Evolutionary conservation across 148 eudicot species (phyloP).

Genomic region (Fallopia convolvulus): DNA sequence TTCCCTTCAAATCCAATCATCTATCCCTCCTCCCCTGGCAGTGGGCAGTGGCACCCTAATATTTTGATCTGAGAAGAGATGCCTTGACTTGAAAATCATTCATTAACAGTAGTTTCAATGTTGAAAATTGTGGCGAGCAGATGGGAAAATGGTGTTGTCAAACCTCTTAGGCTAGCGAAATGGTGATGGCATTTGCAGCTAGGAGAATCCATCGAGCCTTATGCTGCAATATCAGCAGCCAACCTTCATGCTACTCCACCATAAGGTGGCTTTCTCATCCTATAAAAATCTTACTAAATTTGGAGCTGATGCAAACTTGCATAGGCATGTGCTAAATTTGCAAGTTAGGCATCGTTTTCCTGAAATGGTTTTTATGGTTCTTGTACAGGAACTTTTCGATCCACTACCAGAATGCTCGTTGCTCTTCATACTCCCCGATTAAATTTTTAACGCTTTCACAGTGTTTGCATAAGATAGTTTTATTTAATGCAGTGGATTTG

Average conservation of each 20-base stretch:
- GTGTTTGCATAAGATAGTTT: neutral
- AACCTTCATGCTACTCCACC: neutral
- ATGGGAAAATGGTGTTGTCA: neutral
- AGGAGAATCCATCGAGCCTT: constrained; percentile 6
- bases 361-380: neutral
- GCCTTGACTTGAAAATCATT: too few species aligned
- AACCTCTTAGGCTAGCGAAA: neutral
- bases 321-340: neutral
- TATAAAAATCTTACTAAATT: neutral
- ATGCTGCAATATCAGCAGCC: neutral
- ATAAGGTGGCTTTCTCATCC: constrained; percentile 3
- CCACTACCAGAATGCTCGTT: constrained; percentile 3
- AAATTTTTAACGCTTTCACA: neutral
- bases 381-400: constrained; percentile 2
- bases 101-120: neutral
- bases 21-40: neutral
- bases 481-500: neutral
- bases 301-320: neutral
- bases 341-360: neutral
- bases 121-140: neutral
- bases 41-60: neutral
- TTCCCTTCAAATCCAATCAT: neutral
- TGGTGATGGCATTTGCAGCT: constrained; percentile 4
- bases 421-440: neutral
- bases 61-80: too few species aligned